Evolutionary conservation across 768 basidiomycete species (phyloP).

Genomic region (Psilocybe azurescens): DNA sequence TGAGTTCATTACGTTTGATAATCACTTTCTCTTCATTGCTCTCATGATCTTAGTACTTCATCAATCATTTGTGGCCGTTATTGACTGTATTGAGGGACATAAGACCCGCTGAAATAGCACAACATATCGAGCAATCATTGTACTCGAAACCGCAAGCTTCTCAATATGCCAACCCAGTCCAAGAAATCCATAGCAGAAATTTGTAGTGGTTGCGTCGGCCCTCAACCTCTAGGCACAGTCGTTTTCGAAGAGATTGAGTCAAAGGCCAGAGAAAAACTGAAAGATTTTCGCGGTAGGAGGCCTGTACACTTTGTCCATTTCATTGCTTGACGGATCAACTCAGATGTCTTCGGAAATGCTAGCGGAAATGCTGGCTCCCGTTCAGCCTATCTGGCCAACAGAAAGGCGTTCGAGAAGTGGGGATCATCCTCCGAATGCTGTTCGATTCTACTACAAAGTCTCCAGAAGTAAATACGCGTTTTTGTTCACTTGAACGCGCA

Average conservation of each 20-base stretch:
- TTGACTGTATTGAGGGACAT: background rate
- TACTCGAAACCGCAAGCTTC: no score
- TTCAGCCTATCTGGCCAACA: no score
- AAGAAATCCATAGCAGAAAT: no score
- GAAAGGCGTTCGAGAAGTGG: no score
- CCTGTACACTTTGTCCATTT: background rate
- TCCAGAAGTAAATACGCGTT: no score
- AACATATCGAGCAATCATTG: no score
- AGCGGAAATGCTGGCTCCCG: no score
- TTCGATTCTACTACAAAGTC: no score
- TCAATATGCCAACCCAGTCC: no score
- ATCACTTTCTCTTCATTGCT: background rate
- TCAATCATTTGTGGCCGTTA: background rate
- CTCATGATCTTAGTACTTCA: background rate
- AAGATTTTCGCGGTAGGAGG: constrained; percentile 55
- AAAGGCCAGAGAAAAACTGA: constrained; percentile 67
- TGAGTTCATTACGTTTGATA: background rate
- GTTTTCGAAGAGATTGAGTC: constrained; percentile 65
- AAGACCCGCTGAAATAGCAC: background rate
- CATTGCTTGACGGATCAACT: background rate
- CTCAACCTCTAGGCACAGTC: constrained; percentile 56
- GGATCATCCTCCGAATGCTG: no score
- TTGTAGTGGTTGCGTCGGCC: no score
- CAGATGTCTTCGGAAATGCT: constrained; percentile 53
- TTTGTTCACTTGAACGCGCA: no score